A percentile compares a stretch with the other conserved stretches of the same genome.
These are phyloP conservation scores for Saccharomycopsis sp. DNA, from an alignment of 805 yeast genomes.

Conservation along the genomic window DNA sequence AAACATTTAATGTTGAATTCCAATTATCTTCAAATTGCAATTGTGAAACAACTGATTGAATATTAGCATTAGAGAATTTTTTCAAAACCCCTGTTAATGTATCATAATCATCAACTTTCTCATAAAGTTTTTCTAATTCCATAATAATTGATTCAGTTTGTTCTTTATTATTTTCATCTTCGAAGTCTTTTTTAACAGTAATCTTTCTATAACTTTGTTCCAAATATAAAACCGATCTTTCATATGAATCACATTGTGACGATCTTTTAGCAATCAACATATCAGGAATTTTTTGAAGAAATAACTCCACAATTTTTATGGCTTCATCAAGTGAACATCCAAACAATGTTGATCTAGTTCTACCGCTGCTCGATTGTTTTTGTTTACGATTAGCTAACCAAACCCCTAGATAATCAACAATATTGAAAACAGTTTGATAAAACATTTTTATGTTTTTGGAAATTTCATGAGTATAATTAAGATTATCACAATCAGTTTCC, in stretches of 20 bases:
- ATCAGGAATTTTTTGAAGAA: constrained; percentile 51
- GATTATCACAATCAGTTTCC: constrained; percentile 31
- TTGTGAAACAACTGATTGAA: constrained; percentile 68
- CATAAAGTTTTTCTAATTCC: constrained; percentile 69
- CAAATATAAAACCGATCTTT: constrained; percentile 74
- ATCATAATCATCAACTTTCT: constrained; percentile 82
- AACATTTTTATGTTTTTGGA: constrained; percentile 54
- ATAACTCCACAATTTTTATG: constrained; percentile 29
- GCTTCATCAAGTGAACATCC: background rate
- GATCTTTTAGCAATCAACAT: constrained; percentile 68
- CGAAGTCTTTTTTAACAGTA: constrained; percentile 15
- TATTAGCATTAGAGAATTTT: constrained; percentile 53
- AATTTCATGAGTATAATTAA: constrained; percentile 35
- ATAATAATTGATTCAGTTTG: constrained; percentile 25
- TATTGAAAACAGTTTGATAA: constrained; percentile 63
- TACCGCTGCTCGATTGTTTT: constrained; percentile 21
- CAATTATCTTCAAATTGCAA: constrained; percentile 81
- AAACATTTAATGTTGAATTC: constrained; percentile 80
- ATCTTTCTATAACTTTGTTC: constrained; percentile 58
- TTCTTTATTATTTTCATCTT: constrained; percentile 24
- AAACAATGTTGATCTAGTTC: constrained; percentile 17
- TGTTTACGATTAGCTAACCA: constrained; percentile 46
- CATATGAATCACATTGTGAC: constrained; percentile 74
- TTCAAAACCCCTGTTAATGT: constrained; percentile 79
- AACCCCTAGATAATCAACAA: constrained; percentile 73